Conservation (phyloP, 305 asterid genomes). For the Fraxinus paxiana region DNA sequence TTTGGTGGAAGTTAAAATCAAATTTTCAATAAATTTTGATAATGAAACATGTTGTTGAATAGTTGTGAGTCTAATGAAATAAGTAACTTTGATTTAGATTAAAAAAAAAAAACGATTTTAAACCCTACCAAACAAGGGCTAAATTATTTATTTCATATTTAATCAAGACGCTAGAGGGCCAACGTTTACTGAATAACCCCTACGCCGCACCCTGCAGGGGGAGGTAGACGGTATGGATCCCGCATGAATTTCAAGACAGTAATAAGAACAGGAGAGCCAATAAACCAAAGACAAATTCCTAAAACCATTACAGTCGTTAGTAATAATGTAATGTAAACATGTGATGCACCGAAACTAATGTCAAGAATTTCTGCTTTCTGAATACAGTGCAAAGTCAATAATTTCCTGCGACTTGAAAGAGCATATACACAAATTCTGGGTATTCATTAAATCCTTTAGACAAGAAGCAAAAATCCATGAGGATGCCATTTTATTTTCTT, state of each 20-base stretch:
- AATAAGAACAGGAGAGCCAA: not conserved
- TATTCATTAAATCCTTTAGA: not conserved
- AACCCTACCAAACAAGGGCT: too few relatives aligned
- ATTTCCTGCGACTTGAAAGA: not conserved
- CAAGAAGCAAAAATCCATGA: not conserved
- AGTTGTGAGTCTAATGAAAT: too few relatives aligned
- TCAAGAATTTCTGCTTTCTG: not conserved
- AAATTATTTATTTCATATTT: not conserved
- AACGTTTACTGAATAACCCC: not conserved
- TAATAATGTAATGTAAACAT: not conserved
- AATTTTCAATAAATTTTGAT: too few relatives aligned
- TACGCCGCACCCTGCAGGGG: not conserved
- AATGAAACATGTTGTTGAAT: too few relatives aligned
- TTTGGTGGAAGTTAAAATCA: too few relatives aligned
- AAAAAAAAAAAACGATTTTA: too few relatives aligned
- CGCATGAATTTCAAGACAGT: slow-evolving; percentile 60
- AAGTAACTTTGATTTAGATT: too few relatives aligned
- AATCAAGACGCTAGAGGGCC: not conserved
- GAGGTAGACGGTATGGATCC: not conserved
- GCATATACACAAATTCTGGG: not conserved
- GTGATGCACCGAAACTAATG: not conserved
- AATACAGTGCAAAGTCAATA: not conserved
- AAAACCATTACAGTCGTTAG: not conserved
- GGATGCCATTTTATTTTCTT: not conserved
- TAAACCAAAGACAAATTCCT: not conserved